These are phyloP conservation scores for Moesziomyces sp. DNA, from an alignment of 1,284 basidiomycete genomes.

Conservation along the genomic window DNA sequence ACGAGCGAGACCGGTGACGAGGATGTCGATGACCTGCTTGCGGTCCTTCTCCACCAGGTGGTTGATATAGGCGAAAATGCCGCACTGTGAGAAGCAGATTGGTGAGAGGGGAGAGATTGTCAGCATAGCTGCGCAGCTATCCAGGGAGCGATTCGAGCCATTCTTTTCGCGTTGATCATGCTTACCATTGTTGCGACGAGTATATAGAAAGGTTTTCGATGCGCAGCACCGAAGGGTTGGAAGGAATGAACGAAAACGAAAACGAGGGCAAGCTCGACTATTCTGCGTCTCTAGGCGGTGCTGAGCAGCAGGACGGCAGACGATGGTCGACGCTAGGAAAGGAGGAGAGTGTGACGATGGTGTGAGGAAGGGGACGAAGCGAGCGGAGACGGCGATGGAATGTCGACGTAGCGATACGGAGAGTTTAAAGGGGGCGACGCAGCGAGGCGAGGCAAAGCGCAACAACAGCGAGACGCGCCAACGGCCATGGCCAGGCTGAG, in stretches of 20 bases:
- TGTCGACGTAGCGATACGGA: conserved; percentile 12
- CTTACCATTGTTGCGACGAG: conserved; percentile 36
- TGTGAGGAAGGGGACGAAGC: conserved; percentile 8
- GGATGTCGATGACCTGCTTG: conserved; percentile 89
- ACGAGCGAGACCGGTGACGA: conserved; percentile 90
- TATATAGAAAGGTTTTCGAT: conserved; percentile 22
- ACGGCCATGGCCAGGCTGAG: neutral
- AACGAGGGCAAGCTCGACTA: conserved; percentile 6
- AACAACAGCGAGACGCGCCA: neutral
- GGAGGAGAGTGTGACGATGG: conserved; percentile 10
- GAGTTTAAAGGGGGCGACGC: conserved; percentile 23
- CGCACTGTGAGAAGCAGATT: conserved; percentile 51
- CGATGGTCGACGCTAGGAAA: neutral
- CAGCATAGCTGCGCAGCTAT: neutral
- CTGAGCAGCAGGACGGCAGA: conserved; percentile 9
- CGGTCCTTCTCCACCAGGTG: conserved; percentile 75
- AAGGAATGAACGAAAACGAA: conserved; percentile 16
- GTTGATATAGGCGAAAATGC: conserved; percentile 68
- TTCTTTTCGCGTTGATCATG: neutral
- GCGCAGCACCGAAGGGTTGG: conserved; percentile 29
- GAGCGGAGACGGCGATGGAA: conserved; percentile 10
- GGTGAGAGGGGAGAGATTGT: neutral
- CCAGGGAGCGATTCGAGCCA: too few species aligned
- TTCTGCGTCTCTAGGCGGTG: conserved; percentile 29
- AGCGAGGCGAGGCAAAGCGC: conserved; percentile 3